Base-by-base conservation (phyloP, 2,329 filamentous ascomycete species). In the Nigrospora osmanthi region DNA sequence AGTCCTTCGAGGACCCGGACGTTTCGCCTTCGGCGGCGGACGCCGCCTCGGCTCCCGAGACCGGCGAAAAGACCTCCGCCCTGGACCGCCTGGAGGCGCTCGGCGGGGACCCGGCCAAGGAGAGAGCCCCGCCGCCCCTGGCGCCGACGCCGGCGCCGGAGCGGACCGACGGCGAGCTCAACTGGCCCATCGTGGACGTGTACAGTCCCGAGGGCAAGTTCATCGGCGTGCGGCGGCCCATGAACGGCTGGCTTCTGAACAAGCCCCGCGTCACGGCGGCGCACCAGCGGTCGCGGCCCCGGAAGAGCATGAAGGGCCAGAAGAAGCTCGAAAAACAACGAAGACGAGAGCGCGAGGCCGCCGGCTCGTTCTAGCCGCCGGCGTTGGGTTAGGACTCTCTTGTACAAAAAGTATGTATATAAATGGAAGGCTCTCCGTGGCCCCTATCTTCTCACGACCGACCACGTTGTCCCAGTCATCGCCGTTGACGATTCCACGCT, bases 171-270 rank as follows among this genome's bases (percentile, higher is more conserved):
- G 37, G 41, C 17, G 63, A 71, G 53, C 61, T 62, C 1, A 64
- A 68, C 17, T 81, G 80, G 70, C 89, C 89, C 0, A 71, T 81
- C 11, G 76, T 98, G 7, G 90, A 97, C 53, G 80, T 97, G 0
- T 96, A 85, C 57, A 86, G 78, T 28, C 93, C 93, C 0, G 76
- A 89, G 47, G 93, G 93, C n/a, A 82, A 80, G 55, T 93, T 86
- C 54, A 71, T 97, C 30, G 83, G 75, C 1, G 67, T 70, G 11
- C 72, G 88, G 33, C 62, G 60, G 52, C 85, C 87, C 1, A 81
- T 94, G 71, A 81, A 85, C 54, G 87, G 80, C 7, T 89, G 82
- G 77, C 47, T 83, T 47, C 61, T 83, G 43, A 76, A 76, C 51
- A 80, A 79, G 59, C 77, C 78, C 28, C 69, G 66, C 13, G 64